These are phyloP conservation scores for Rhodosporidiobolus sp. DNA, from an alignment of 768 basidiomycete species.

Conservation along the genomic window DNA sequence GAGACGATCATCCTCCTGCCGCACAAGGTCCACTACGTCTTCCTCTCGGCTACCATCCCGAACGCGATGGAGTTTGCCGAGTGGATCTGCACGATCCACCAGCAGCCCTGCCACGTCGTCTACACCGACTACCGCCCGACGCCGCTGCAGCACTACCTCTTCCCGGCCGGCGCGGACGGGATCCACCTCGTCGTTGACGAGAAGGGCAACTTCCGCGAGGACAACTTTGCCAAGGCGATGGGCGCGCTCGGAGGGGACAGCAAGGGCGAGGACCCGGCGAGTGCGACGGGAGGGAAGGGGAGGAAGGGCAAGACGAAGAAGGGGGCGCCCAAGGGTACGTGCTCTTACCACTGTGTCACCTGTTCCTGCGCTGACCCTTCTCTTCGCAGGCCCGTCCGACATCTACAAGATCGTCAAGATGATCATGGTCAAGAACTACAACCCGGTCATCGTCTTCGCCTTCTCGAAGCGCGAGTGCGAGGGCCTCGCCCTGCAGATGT, in stretches of 20 bases:
- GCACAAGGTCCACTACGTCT: constrained; percentile 93
- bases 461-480: constrained; percentile 99
- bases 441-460: constrained; percentile 96
- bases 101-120: constrained; percentile 97
- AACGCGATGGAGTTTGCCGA: constrained; percentile 99
- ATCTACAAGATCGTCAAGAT: constrained; percentile 96
- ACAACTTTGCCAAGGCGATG: constrained; percentile 98
- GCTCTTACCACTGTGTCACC: background rate
- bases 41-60: constrained; percentile 97
- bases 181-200: constrained; percentile 99
- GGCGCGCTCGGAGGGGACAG: constrained; percentile 63
- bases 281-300: constrained; percentile 76
- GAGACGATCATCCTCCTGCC: constrained; percentile 97
- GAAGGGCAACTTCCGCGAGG: constrained; percentile 92
- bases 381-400: constrained; percentile 70
- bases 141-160: constrained; percentile 95
- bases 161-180: constrained; percentile 92
- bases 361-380: background rate
- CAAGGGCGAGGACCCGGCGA: constrained; percentile 61
- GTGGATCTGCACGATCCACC: constrained; percentile 96
- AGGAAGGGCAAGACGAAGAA: constrained; percentile 89
- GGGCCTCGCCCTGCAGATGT: constrained; percentile 78
- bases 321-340: constrained; percentile 80
- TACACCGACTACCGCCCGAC: constrained; percentile 99
- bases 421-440: constrained; percentile 96